phyloP scores from a whole-genome alignment of 2,329 filamentous ascomycete genomes.

The Thelonectria olida region DNA sequence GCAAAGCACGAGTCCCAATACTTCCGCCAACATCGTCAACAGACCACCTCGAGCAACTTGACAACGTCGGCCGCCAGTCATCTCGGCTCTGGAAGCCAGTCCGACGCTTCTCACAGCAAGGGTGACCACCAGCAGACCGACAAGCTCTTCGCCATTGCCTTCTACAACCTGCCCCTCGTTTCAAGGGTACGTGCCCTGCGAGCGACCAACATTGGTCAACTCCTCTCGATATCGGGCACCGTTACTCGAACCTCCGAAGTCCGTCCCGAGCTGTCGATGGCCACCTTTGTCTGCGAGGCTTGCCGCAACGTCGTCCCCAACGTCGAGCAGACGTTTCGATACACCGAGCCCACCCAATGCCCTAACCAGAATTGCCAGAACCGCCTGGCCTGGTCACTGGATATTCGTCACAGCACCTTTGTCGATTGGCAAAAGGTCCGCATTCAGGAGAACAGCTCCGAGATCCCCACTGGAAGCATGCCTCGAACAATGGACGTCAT shows the following conservation, averaged over 20 bases:
- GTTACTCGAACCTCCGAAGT: constrained; percentile 98
- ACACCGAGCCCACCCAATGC: constrained; percentile 96
- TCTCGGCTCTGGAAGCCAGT: constrained; percentile 68
- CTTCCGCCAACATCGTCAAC: constrained; percentile 90
- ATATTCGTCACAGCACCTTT: constrained; percentile 96
- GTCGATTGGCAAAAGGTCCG: constrained; percentile 99
- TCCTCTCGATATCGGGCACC: constrained; percentile 95
- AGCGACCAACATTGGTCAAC: constrained; percentile 88
- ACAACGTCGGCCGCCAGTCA: constrained; percentile 74
- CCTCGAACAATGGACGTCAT: constrained; percentile 98
- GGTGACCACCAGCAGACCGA: constrained; percentile 96
- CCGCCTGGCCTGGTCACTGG: constrained; percentile 91
- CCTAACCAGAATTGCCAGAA: constrained; percentile 90
- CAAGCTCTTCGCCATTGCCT: constrained; percentile 91
- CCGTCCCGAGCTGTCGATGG: constrained; percentile 88
- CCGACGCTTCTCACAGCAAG: constrained; percentile 77
- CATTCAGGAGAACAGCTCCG: constrained; percentile 97
- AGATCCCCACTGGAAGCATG: constrained; percentile 99
- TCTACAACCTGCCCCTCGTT: constrained; percentile 91
- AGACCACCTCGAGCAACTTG: constrained; percentile 76
- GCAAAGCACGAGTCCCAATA: constrained; percentile 94
- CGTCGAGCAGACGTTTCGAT: constrained; percentile 96
- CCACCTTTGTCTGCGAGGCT: constrained; percentile 89
- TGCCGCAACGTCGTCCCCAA: constrained; percentile 88
- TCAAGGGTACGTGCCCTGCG: constrained; percentile 87